These are phyloP conservation scores for Xylaria venustula DNA, from an alignment of 495 filamentous ascomycete species.

Conservation along the genomic window DNA sequence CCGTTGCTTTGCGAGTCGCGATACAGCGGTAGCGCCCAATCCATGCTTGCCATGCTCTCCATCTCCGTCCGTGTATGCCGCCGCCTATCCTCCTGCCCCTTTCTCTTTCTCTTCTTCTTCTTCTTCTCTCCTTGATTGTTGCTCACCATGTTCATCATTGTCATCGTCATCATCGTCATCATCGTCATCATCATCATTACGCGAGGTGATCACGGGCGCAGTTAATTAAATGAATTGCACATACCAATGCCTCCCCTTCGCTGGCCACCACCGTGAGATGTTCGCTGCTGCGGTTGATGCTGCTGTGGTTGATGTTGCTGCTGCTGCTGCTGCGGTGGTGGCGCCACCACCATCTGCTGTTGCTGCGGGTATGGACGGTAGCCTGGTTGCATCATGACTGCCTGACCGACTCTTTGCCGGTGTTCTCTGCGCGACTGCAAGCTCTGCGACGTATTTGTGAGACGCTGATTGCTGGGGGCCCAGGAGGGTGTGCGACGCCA, in stretches of 20 bases:
- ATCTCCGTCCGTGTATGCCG: background rate
- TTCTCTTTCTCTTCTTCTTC: background rate
- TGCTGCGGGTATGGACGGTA: constrained; percentile 48
- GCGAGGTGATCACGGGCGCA: background rate
- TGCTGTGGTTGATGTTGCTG: background rate
- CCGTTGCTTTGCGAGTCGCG: constrained; percentile 12
- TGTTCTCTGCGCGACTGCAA: constrained; percentile 1
- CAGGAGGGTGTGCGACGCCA: constrained; percentile 14
- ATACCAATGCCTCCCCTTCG: constrained; percentile 50
- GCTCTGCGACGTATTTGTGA: constrained; percentile 17
- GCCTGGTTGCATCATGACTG: constrained; percentile 44
- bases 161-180: background rate
- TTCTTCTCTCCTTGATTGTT: too few species aligned
- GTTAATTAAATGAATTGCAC: constrained; percentile 20
- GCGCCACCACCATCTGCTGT: constrained; percentile 27
- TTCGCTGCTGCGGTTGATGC: constrained; percentile 19
- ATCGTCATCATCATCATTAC: background rate
- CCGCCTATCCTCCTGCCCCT: background rate
- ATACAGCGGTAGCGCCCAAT: constrained; percentile 9
- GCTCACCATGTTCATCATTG: too few species aligned
- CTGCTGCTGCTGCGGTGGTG: constrained; percentile 9
- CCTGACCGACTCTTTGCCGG: background rate
- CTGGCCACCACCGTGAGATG: constrained; percentile 38
- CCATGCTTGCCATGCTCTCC: background rate
- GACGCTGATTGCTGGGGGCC: constrained; percentile 14